Evolutionary conservation across 805 yeast species (phyloP).

Genomic region (Clavispora phyllophila): DNA sequence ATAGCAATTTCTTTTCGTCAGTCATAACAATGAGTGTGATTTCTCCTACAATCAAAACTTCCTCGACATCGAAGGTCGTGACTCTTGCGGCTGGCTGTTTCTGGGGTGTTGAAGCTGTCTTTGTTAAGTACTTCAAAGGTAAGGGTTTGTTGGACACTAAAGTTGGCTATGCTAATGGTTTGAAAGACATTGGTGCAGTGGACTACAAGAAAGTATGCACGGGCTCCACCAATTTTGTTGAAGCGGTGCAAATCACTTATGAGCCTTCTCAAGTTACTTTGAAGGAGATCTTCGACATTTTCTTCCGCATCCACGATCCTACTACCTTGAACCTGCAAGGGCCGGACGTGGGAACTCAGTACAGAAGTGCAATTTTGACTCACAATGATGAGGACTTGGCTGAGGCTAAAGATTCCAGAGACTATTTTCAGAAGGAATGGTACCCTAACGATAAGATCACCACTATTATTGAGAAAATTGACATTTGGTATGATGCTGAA

Average conservation of each 20-base stretch:
- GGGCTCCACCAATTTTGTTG: slow-evolving; percentile 75
- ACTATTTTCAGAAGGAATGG: slow-evolving; percentile 66
- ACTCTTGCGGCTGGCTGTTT: slow-evolving; percentile 63
- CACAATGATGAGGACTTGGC: slow-evolving; percentile 48
- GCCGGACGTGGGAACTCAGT: slow-evolving; percentile 83
- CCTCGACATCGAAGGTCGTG: slow-evolving; percentile 30
- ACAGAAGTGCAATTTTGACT: slow-evolving; percentile 76
- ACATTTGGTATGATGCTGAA: slow-evolving; percentile 87
- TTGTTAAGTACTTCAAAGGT: slow-evolving; percentile 58
- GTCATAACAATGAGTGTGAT: slow-evolving; percentile 9
- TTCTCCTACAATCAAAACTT: slow-evolving; percentile 32
- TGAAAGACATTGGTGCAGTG: slow-evolving; percentile 39
- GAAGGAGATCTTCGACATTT: slow-evolving; percentile 68
- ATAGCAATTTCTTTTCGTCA: background rate
- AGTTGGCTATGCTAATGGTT: slow-evolving; percentile 92
- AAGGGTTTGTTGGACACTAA: slow-evolving; percentile 68
- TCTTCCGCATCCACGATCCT: slow-evolving; percentile 92
- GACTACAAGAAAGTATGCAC: slow-evolving; percentile 67
- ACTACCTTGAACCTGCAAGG: slow-evolving; percentile 83
- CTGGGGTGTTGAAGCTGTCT: slow-evolving; percentile 89
- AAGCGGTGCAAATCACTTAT: slow-evolving; percentile 75
- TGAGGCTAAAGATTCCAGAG: slow-evolving; percentile 42
- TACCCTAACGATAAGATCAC: slow-evolving; percentile 63
- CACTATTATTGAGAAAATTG: slow-evolving; percentile 65
- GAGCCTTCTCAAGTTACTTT: slow-evolving; percentile 63